Base-by-base conservation (phyloP, 768 basidiomycete genomes). In the Tubosaeta brunneosetosa region DNA sequence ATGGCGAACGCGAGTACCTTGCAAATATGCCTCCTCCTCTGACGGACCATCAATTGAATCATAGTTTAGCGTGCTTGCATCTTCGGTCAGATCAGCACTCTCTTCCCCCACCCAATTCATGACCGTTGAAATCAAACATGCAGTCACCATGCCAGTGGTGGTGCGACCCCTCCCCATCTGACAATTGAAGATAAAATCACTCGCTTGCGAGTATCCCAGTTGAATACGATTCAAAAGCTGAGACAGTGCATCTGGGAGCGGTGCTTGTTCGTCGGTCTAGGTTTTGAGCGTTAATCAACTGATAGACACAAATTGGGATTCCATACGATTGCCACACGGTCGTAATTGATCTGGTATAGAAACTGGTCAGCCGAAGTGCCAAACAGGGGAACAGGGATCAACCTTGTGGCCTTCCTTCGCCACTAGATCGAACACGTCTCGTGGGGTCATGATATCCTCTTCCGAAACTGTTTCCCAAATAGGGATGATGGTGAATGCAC, bases 251-350 rank as follows among this genome's bases (percentile, higher is more conserved):
- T 78, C 88, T 0, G 97, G 97, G 16, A 98, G 76, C 1, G 95
- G 95, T 0, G 94, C 92, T 73, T 95, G 94, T 66, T 99, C 95
- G 61, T 98, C 95, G 8, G 94, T 97, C 91, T 94, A 59, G n/a
- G 56, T 8, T 22, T 49, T 55, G 26, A 10, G 47, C n/a, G 47
- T 59, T 22, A 56, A 59, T 51, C 16, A 10, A 8, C 27, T 13
- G 9, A 34, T 44, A 52, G 31, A 38, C 17, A 25, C 13, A 25
- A 13, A 25, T 49, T 10, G 25, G 45, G 56, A 34, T 34, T 45
- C 14, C 87, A 59, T 65, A 94, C 92, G 61, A 98, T 93, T 13
- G 94, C 88, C 22, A 94, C 80, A n/a, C 93, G 83, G 50, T 79
- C 85, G 63, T 93, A 93, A 62, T 94, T 82, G 47, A 95, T 88